Base-by-base conservation (phyloP, 352 stramenopile genomes). In the Globisporangium splendens region DNA sequence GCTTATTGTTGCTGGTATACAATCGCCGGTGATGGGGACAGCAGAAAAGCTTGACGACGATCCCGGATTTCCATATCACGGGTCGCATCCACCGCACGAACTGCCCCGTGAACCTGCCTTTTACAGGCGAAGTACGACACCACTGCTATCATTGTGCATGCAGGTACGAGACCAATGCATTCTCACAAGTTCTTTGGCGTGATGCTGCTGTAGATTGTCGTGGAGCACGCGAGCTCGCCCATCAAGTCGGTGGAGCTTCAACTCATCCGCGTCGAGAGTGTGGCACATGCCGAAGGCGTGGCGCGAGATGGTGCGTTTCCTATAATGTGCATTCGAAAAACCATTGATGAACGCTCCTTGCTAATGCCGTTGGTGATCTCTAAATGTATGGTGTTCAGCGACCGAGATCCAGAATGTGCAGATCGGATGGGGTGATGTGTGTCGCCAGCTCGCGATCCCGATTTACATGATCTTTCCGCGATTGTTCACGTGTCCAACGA, bases 401-500 rank as follows among this genome's bases (percentile, higher is more conserved):
- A 98, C 93, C 4, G 93, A 98, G 71, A 96, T 98, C 57, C 91
- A 98, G 57, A 97, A 95, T 68, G 85, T 97, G 28, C 91, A 98
- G 62, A 95, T 98, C 55, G 93, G 87, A 20, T 93, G 88, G 70
- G 93, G 93, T 5, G 89, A 97, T 49, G 83, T 97, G 13, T 94
- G 82, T 51, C 75, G 86, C 8, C 79, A 94, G 72, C 77, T 98
- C 49, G 72, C 78, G 22, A 96, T 98, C 48, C 93, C 93, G 7
- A 96, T 98, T 59, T 97, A 97, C 79, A 97, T 98, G 89, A 92
- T 97, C 54, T 96, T 98, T 49, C 93, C 93, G 0, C 77, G 91
- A 5, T 73, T 97, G 20, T 97, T 97, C 60, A 96, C 91, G 0
- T 97, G 90, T 54, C 91, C 92, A 11, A 94, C 89, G n/a, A 93